Evolutionary conservation across 2,329 filamentous ascomycete species (phyloP), one percentile per base, ranked within the genome.

Genomic region (Pleurostoma richardsiae): DNA sequence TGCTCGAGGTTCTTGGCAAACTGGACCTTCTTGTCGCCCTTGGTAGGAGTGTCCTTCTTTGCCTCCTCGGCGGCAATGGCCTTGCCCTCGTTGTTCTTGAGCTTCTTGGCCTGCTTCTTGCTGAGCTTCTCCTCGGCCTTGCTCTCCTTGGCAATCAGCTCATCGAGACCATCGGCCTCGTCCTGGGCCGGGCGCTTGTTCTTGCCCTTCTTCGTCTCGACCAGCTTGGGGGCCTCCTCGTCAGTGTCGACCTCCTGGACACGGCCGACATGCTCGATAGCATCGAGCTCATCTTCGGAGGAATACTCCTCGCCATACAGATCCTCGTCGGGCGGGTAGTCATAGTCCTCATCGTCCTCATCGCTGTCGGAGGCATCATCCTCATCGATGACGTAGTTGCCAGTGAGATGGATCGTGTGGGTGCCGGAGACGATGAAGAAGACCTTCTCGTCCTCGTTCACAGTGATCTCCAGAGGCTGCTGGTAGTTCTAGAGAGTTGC

Each of bases 1-100:
- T 95, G 90, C 77, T 97, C 94, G 53, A 99, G 89, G 70, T 97
- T 91, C 81, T 97, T 96, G 64, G 94, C 92, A 67, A 99, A 99
- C 70, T 96, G 90, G 51, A 99, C 94, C 78, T 96, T 97, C 83
- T 96, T 96, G 69, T 88, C 86, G 48, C 76, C 73, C 77, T 82
- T 82, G 51, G 64, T 56, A 10, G 67, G 52, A 68, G 69, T 45
- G 72, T 71, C 75, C 50, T 80, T 73, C 66, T 84, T 83, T 56
- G 79, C 71, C 56, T 79, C 72, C 58, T 85, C 80, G 40, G 74
- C 71, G 44, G 77, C 71, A 50, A 86, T 82, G 49, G 94, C 85
- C 65, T 96, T 87, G 56, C 92, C 94, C 67, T 95, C 89, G 79
- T 97, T 97, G 80, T 96, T 96, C 84, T 95, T 95, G 55, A 92